Percentiles rank a stretch among this genome's conserved stretches.
These are phyloP conservation scores for Alloteropsis semialata DNA, from an alignment of 176 grass and related monocot genomes.

Conservation along the genomic window DNA sequence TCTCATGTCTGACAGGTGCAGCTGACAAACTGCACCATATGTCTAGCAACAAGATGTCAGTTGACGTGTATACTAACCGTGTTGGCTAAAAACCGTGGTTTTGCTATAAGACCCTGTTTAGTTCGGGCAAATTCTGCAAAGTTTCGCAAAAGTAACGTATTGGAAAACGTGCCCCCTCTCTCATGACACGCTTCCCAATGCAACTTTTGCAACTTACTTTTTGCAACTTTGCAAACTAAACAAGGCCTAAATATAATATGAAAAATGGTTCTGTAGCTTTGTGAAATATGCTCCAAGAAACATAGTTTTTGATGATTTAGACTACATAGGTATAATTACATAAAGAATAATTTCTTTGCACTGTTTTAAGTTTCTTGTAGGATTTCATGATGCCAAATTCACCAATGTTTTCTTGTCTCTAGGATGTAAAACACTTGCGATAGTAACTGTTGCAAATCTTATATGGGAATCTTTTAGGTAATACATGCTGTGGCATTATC, in stretches of 20 bases:
- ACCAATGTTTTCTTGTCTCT: background rate
- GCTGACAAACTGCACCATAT: background rate
- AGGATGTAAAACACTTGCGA: background rate
- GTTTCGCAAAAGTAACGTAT: too few species aligned
- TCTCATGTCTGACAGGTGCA: background rate
- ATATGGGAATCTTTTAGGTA: background rate
- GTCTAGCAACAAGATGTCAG: background rate
- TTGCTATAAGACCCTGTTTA: too few species aligned
- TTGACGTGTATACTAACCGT: background rate
- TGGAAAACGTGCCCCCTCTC: too few species aligned
- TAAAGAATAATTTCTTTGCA: background rate
- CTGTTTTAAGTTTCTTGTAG: background rate
- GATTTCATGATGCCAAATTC: background rate
- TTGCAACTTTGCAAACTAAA: too few species aligned
- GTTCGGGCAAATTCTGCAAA: too few species aligned
- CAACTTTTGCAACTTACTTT: too few species aligned
- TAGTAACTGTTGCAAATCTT: background rate
- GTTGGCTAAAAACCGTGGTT: background rate
- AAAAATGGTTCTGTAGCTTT: background rate
- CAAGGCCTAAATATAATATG: too few species aligned
- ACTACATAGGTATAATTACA: background rate
- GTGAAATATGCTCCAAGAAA: background rate
- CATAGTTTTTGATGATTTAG: background rate
- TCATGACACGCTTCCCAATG: too few species aligned
- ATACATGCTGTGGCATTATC: background rate